phyloP scores from a whole-genome alignment of 2,329 filamentous ascomycete species.

The Elsinoe necatrix region DNA sequence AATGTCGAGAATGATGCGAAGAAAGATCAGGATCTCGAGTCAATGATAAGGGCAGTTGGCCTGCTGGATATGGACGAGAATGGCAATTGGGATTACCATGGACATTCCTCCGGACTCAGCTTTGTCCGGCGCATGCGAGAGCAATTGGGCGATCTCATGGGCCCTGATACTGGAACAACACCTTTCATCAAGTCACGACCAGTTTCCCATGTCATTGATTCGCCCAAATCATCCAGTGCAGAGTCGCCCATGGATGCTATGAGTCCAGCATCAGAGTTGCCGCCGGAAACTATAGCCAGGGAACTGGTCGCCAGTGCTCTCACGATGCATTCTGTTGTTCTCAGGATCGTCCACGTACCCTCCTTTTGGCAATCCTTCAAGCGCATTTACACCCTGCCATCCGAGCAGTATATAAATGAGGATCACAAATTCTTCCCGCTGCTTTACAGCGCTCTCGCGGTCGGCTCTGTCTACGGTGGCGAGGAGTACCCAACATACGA shows the following conservation, averaged over 20 bases:
- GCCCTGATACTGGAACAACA: slow-evolving; percentile 50
- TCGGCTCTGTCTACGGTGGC: slow-evolving; percentile 40
- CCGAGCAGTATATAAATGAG: slow-evolving; percentile 37
- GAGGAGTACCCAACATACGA: slow-evolving; percentile 34
- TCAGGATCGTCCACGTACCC: slow-evolving; percentile 72
- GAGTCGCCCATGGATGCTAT: slow-evolving; percentile 55
- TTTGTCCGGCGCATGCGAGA: slow-evolving; percentile 83
- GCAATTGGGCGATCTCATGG: slow-evolving; percentile 71
- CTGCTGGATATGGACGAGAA: slow-evolving; percentile 85
- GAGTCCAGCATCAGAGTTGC: slow-evolving; percentile 55
- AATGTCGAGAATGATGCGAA: slow-evolving; percentile 35
- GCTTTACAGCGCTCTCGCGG: slow-evolving; percentile 40
- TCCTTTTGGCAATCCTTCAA: slow-evolving; percentile 72
- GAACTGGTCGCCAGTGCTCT: slow-evolving; percentile 52
- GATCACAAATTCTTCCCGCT: slow-evolving; percentile 42
- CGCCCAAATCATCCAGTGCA: slow-evolving; percentile 49
- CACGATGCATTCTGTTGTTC: slow-evolving; percentile 53
- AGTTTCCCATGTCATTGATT: slow-evolving; percentile 56
- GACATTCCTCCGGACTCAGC: slow-evolving; percentile 81
- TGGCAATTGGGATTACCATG: slow-evolving; percentile 91
- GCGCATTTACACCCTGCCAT: slow-evolving; percentile 61
- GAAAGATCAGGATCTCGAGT: slow-evolving; percentile 66
- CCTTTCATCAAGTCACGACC: slow-evolving; percentile 50
- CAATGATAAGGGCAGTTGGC: slow-evolving; percentile 90
- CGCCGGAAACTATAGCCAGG: slow-evolving; percentile 50